These are phyloP conservation scores for Somion occarium DNA, from an alignment of 1,284 basidiomycete genomes.

Conservation along the genomic window DNA sequence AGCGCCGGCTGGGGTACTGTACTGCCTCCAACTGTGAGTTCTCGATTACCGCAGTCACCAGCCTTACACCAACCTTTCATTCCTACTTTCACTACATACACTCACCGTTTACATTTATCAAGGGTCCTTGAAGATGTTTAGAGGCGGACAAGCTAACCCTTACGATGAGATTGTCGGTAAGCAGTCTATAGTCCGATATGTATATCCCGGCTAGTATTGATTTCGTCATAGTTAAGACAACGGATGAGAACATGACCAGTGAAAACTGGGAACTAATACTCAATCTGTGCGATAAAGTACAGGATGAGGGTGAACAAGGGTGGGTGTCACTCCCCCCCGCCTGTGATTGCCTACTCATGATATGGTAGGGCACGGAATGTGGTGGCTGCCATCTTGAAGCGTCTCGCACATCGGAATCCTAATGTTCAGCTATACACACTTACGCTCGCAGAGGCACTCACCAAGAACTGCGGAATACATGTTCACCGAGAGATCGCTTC, in stretches of 20 bases:
- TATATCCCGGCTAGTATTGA: not conserved
- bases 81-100: conserved; percentile 6
- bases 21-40: not conserved
- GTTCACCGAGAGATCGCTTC: conserved; percentile 88
- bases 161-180: conserved; percentile 93
- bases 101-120: conserved; percentile 1
- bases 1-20: not conserved
- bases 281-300: conserved; percentile 95
- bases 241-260: conserved; percentile 89
- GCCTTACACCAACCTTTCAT: conserved; percentile 10
- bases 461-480: conserved; percentile 86
- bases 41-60: conserved; percentile 17
- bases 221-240: conserved; percentile 73
- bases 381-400: conserved; percentile 83
- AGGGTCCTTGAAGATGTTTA: conserved; percentile 49
- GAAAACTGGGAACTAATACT: conserved; percentile 97
- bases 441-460: conserved; percentile 80
- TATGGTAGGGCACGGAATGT: conserved; percentile 86
- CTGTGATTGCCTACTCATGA: not conserved
- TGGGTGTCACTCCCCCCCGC: conserved; percentile 34
- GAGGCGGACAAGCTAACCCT: conserved; percentile 61
- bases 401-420: conserved; percentile 89
- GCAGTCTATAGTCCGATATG: conserved; percentile 31
- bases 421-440: conserved; percentile 96
- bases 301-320: conserved; percentile 83